These are phyloP conservation scores for Akanthomyces uredinophilus DNA, from an alignment of 2,329 filamentous ascomycete species.

Conservation along the genomic window DNA sequence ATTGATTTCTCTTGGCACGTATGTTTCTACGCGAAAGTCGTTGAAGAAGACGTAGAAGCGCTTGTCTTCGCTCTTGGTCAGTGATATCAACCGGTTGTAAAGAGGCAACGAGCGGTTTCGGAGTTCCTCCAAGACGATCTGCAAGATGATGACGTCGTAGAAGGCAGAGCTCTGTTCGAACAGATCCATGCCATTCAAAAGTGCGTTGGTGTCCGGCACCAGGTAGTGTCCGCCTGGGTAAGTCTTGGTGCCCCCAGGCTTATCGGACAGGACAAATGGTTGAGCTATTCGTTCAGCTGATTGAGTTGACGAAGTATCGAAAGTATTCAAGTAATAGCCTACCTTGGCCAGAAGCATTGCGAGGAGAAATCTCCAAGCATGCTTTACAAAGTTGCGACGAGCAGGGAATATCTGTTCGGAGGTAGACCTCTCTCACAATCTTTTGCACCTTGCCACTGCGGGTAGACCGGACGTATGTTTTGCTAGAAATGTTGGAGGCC, in stretches of 20 bases:
- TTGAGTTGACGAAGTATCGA: conserved; percentile 16
- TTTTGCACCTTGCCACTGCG: conserved; percentile 97
- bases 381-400: conserved; percentile 80
- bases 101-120: conserved; percentile 89
- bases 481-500: conserved; percentile 80
- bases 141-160: conserved; percentile 92
- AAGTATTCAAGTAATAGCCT: conserved; percentile 22
- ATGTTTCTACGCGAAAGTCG: conserved; percentile 90
- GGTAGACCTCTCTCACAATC: conserved; percentile 93
- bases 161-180: conserved; percentile 91
- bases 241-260: conserved; percentile 73
- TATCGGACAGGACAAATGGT: conserved; percentile 84
- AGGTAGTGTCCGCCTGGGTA: conserved; percentile 90
- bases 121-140: conserved; percentile 94
- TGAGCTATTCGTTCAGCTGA: conserved; percentile 45
- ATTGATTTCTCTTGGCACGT: conserved; percentile 66
- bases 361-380: conserved; percentile 70
- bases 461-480: conserved; percentile 91
- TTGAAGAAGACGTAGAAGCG: conserved; percentile 99
- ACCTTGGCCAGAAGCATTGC: conserved; percentile 76
- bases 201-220: conserved; percentile 91
- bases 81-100: conserved; percentile 84
- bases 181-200: conserved; percentile 92
- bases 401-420: conserved; percentile 94
- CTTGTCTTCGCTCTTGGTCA: conserved; percentile 95